Evolutionary conservation across 208 protist species (phyloP).

Genomic region (Acanthamoeba royreba): DNA sequence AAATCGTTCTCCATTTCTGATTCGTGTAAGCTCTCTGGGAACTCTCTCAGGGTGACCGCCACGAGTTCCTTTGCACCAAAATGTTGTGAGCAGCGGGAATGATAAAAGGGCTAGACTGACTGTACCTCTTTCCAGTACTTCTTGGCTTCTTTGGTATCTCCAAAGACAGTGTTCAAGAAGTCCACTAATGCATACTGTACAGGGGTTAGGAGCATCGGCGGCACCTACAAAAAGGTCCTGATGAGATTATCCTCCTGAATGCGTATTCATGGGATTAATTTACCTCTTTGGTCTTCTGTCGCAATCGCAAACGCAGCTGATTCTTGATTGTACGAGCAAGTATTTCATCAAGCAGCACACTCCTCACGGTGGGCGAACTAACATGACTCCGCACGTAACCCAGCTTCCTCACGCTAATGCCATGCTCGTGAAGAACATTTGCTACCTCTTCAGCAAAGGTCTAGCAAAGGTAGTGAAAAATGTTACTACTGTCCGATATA

Average conservation of each 20-base stretch:
- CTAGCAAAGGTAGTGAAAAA: neutral
- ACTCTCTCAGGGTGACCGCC: neutral
- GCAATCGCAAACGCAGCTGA: neutral
- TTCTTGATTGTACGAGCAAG: slow-evolving; percentile 38
- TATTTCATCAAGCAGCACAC: slow-evolving; percentile 27
- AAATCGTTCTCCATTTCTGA: neutral
- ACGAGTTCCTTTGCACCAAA: neutral
- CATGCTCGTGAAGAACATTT: slow-evolving; percentile 2
- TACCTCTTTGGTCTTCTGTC: slow-evolving; percentile 46
- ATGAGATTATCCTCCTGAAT: neutral
- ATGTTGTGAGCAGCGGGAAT: neutral
- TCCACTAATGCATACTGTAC: slow-evolving; percentile 43
- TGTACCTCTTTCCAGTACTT: slow-evolving; percentile 37
- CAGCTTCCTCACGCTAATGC: slow-evolving; percentile 29
- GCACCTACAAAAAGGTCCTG: neutral
- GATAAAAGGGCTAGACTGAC: neutral
- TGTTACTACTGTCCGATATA: neutral
- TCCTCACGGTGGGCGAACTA: neutral
- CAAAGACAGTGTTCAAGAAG: slow-evolving; percentile 47
- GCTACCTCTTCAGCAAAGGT: neutral
- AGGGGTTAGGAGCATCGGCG: slow-evolving; percentile 46
- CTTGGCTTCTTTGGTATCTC: slow-evolving; percentile 1
- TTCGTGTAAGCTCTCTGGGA: neutral
- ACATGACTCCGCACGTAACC: slow-evolving; percentile 10
- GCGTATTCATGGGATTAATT: neutral